Conservation (phyloP, 257 asterid species). For the Solanum ossicruentum region DNA sequence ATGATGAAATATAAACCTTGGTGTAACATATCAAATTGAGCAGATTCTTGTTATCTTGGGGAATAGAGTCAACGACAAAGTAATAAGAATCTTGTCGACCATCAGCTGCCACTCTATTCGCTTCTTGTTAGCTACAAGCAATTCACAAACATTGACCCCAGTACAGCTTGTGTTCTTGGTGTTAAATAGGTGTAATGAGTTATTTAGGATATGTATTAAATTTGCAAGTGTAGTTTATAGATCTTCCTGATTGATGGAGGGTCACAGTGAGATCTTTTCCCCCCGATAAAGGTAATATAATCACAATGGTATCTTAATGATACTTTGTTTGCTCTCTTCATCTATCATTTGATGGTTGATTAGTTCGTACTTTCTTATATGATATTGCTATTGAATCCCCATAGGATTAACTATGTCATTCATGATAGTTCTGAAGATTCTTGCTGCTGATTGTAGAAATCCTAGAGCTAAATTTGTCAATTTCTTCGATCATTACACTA, state of each 20-base stretch:
- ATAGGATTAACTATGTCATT: neutral
- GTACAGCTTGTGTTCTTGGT: neutral
- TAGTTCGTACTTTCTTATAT: neutral
- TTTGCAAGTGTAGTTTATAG: neutral
- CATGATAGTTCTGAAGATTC: neutral
- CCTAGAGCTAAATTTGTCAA: neutral
- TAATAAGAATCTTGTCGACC: neutral
- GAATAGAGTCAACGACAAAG: neutral
- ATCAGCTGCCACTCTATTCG: neutral
- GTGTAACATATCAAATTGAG: neutral
- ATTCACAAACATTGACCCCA: neutral
- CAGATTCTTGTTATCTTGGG: neutral
- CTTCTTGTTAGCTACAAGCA: neutral
- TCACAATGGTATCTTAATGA: neutral
- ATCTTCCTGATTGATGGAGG: neutral
- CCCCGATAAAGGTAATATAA: too few relatives aligned
- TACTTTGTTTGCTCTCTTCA: neutral
- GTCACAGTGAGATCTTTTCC: neutral
- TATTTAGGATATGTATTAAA: neutral
- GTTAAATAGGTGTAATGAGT: neutral
- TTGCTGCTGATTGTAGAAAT: neutral
- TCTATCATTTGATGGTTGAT: neutral
- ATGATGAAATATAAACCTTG: neutral
- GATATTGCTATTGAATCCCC: neutral
- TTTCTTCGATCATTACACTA: neutral